Evolutionary conservation across 345 rosid genomes (phyloP).

Genomic region (Crucihimalaya himalaica): DNA sequence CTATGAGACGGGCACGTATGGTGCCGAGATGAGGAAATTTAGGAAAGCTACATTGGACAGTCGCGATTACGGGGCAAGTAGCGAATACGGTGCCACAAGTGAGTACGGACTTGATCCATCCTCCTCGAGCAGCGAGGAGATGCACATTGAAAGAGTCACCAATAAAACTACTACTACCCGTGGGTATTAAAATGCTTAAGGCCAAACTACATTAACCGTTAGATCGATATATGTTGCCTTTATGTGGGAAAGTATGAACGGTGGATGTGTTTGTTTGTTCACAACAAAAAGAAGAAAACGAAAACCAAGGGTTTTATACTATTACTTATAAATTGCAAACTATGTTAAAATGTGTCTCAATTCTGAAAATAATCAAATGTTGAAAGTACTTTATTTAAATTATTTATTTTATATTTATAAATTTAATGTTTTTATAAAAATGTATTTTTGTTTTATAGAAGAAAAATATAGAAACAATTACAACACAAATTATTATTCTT

Average conservation of each 20-base stretch:
- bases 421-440: too few relatives aligned
- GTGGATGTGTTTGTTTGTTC: slow-evolving; percentile 19
- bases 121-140: slow-evolving; percentile 73
- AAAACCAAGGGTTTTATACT: background rate
- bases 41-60: slow-evolving; percentile 66
- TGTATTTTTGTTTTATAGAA: too few relatives aligned
- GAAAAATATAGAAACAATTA: too few relatives aligned
- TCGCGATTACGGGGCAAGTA: slow-evolving; percentile 71
- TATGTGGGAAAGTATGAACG: slow-evolving; percentile 1
- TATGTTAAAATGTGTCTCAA: background rate
- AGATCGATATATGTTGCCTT: background rate
- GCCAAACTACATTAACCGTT: background rate
- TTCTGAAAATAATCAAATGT: background rate
- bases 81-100: slow-evolving; percentile 71
- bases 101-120: slow-evolving; percentile 79
- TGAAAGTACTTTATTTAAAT: too few relatives aligned
- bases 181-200: slow-evolving; percentile 52
- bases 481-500: too few relatives aligned
- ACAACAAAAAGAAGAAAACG: background rate
- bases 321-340: background rate
- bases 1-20: slow-evolving; percentile 72
- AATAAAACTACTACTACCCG: slow-evolving; percentile 44
- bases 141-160: slow-evolving; percentile 9
- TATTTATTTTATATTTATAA: too few relatives aligned
- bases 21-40: slow-evolving; percentile 75